A percentile compares a stretch with the other conserved stretches of the same genome.
These are phyloP conservation scores for Trametes cingulata DNA, from an alignment of 768 basidiomycete genomes.

Conservation along the genomic window DNA sequence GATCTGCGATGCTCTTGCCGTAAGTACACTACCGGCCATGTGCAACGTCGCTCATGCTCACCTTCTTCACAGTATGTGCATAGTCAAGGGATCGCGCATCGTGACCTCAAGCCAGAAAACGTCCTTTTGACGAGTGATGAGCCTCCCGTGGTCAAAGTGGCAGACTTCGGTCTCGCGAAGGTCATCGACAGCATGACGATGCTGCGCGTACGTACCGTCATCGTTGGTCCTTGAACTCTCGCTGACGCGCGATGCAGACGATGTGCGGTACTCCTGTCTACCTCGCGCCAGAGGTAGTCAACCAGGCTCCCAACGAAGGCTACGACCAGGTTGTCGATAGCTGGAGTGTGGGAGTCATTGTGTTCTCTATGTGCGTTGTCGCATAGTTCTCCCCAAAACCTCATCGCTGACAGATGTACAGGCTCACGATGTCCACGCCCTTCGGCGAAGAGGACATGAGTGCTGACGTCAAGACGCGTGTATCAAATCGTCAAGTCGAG, in stretches of 20 bases:
- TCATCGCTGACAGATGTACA: constrained; percentile 30
- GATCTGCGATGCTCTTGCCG: constrained; percentile 77
- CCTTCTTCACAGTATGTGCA: constrained; percentile 58
- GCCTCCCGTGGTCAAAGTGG: constrained; percentile 81
- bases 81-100: constrained; percentile 77
- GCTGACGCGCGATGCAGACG: constrained; percentile 48
- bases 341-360: constrained; percentile 95
- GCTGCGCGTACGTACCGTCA: constrained; percentile 57
- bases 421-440: constrained; percentile 76
- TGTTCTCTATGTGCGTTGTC: constrained; percentile 80
- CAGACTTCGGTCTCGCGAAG: constrained; percentile 96
- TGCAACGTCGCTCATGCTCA: not conserved
- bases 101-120: constrained; percentile 95
- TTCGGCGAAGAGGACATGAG: constrained; percentile 77
- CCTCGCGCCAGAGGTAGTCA: constrained; percentile 90
- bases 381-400: not conserved
- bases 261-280: constrained; percentile 98
- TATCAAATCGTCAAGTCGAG: constrained; percentile 59
- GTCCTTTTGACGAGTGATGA: constrained; percentile 73
- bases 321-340: constrained; percentile 92
- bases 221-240: not conserved
- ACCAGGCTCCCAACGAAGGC: constrained; percentile 57
- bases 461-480: constrained; percentile 60
- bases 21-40: constrained; percentile 35
- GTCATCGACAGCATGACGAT: constrained; percentile 79